Conservation (phyloP, 176 grass and related monocot species). For the sorghum (Sorghum bicolor) region DNA sequence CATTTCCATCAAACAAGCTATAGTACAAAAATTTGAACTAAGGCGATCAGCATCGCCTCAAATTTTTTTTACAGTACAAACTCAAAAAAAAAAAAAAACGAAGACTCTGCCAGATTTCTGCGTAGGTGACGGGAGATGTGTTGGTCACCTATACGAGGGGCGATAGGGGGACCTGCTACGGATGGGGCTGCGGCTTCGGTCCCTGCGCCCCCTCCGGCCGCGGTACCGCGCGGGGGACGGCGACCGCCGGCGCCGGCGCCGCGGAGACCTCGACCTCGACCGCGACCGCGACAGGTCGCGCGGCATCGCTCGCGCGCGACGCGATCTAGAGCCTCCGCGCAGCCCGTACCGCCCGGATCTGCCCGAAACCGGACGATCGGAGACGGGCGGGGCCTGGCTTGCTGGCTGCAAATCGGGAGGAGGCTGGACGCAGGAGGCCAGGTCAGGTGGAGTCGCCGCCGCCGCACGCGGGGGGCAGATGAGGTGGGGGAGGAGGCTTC, state of each 20-base stretch:
- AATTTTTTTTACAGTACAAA: not conserved
- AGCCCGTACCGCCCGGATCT: not conserved
- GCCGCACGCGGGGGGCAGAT: not conserved
- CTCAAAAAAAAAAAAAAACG: not conserved
- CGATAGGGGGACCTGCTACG: conserved; percentile 92
- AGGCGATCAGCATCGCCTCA: not conserved
- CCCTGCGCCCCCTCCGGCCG: conserved; percentile 59
- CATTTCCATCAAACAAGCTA: conserved; percentile 27
- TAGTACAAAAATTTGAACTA: conserved; percentile 7
- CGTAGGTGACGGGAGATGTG: conserved; percentile 50
- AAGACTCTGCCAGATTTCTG: conserved; percentile 20
- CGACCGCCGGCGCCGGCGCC: conserved; percentile 67
- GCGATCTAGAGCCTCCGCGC: not conserved
- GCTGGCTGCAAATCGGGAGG: not conserved
- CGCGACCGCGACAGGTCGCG: conserved; percentile 68
- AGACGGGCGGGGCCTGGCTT: too few species aligned
- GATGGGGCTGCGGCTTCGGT: conserved; percentile 59
- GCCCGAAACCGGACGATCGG: not conserved
- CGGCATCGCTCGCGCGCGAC: conserved; percentile 45
- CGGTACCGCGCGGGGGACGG: conserved; percentile 58
- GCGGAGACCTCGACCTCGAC: conserved; percentile 35
- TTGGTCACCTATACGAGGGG: conserved; percentile 82
- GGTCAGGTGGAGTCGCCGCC: conserved; percentile 24
- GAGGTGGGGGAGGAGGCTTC: not conserved
- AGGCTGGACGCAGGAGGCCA: not conserved